Base-by-base conservation (phyloP, 1,139 yeast genomes). In the Scheffersomyces stambukii region DNA sequence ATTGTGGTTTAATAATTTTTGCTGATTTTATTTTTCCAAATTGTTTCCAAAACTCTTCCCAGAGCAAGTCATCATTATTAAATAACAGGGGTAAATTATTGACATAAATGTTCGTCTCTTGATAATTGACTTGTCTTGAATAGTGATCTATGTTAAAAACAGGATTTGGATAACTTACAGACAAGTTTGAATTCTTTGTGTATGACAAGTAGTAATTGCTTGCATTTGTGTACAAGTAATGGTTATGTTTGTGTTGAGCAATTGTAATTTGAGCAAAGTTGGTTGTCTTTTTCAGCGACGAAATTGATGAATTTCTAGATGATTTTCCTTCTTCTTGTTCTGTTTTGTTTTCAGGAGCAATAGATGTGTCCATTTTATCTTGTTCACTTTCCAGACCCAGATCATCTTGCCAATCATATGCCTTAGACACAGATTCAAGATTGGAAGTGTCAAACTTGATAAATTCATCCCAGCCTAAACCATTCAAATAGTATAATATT, bases 21-120 rank as follows among this genome's bases (percentile, higher is more conserved):
- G 71, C 71, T 16, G 67, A 63, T 27, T 64, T 65, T 27, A 65
- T 60, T n/a, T 36, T 31, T 4, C 71, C 71, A 49, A 64, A 65
- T 37, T 60, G 67, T 20, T 40, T 35, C 71, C 72, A 65, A 43
- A 65, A 65, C 16, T 35, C 20, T 29, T 51, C 59, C 72, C 72
- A 65, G 13, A 54, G 40, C 7, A 36, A 39, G 43, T 65, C 71
- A 36, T 64, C 46, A 37, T 64, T 62, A 16, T 59, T 62, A 30
- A 70, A 64, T 5, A 58, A 38, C 5, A 59, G 44, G 0, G 81
- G 70, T 21, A 77, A 53, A 41, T 74, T 73, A 34, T 68, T 73
- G 13, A 77, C 74, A 43, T 76, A 77, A 24, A 77, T 58, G 44
- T 77, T 77, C 2, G 81, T 72, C 42, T 75, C 81, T 48, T 77